Evolutionary conservation across 768 basidiomycete genomes (phyloP), one percentile per base, ranked within the genome.

Genomic region (Termitomyces sp.): DNA sequence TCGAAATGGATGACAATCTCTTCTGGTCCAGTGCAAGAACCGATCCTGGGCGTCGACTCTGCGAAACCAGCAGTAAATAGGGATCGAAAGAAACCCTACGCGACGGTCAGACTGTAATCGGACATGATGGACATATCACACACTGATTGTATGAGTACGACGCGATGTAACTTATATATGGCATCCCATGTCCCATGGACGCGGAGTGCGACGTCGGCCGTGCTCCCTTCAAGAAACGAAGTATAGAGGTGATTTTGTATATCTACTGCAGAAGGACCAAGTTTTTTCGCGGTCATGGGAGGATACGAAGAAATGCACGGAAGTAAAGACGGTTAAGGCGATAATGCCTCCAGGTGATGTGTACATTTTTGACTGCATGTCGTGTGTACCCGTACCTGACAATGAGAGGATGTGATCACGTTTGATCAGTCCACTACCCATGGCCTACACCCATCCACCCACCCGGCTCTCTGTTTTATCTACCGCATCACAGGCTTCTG

Each of bases 61-160:
- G 77, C 72, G 65, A 90, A 92, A 4, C 88, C 90, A 1, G 84
- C 81, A 0, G 88, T 91, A 72, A 96, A 97, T 22, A 97, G 81
- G 33, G 90, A 86, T 49, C 84, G 80, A 73, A 96, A 95, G 79
- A 93, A 97, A 12, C 89, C 94, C 87, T 90, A 65, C 2, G 24
- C 13, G 18, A 1, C 63, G 37, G 51, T 59, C 39, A 44, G 24
- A 29, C 47, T 45, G 9, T 39, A 39, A 48, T 10, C 4, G 15
- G 16, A 41, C 29, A 29, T 45, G 20, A 47, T 26, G 45, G 20
- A 36, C 16, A 49, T 15, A 29, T 13, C 7, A 80, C 84, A 55
- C 55, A 91, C 92, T 9, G 92, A 85, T 71, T 96, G 94, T 44
- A 93, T 92, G 58, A 96, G 84, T 39, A 97, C 84, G 53, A 95